Conservation (phyloP, 2,329 filamentous ascomycete species). For the Sporothrix brunneoviolacea region DNA sequence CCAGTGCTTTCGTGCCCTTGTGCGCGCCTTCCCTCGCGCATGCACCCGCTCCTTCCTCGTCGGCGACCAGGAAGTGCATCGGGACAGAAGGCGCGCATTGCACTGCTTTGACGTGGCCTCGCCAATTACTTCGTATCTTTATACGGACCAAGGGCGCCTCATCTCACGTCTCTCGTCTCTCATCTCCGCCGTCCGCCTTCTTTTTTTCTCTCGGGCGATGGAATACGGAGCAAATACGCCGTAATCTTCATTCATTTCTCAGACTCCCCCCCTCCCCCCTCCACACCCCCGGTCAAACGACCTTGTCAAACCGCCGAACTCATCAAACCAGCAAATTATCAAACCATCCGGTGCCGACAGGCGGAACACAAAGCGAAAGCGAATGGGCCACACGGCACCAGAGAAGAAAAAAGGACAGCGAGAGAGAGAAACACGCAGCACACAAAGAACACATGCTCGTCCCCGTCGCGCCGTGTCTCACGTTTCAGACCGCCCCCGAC, state of each 20-base stretch:
- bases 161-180: too few species aligned
- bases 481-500: conserved; percentile 17
- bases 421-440: not conserved
- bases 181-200: too few species aligned
- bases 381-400: not conserved
- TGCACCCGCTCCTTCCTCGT: not conserved
- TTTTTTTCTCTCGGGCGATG: too few species aligned
- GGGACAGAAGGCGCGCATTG: too few species aligned
- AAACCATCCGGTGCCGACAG: conserved; percentile 5
- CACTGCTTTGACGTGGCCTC: too few species aligned
- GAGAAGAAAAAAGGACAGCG: not conserved
- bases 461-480: conserved; percentile 15
- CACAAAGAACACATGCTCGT: not conserved
- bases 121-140: too few species aligned
- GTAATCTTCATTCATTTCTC: not conserved
- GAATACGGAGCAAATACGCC: too few species aligned
- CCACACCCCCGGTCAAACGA: conserved; percentile 1
- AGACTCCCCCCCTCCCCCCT: not conserved
- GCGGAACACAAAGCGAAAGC: conserved; percentile 1
- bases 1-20: not conserved
- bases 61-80: too few species aligned
- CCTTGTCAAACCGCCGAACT: conserved; percentile 10
- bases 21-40: not conserved
- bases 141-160: too few species aligned
- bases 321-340: conserved; percentile 3